Conservation (phyloP, 495 filamentous ascomycete genomes). For the Hyphodiscus hymeniophilus region DNA sequence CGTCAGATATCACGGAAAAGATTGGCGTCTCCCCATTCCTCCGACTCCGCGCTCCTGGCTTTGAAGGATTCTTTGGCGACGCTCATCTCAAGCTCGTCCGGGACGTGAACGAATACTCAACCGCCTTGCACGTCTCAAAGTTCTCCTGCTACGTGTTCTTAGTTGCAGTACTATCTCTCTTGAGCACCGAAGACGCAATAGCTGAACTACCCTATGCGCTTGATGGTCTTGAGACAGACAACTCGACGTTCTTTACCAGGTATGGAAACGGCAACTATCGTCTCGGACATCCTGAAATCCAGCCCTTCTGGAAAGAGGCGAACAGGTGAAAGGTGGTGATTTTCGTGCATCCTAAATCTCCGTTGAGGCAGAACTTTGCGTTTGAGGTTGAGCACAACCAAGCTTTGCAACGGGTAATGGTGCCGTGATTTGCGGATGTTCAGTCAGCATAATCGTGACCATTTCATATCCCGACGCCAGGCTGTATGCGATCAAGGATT, state of each 20-base stretch:
- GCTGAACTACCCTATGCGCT: slow-evolving; percentile 37
- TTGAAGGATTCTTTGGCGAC: slow-evolving; percentile 11
- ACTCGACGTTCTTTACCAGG: slow-evolving; percentile 41
- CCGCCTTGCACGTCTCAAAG: slow-evolving; percentile 29
- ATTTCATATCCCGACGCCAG: too few species aligned
- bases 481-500: too few species aligned
- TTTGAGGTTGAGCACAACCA: too few species aligned
- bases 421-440: too few species aligned
- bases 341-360: slow-evolving; percentile 47
- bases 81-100: slow-evolving; percentile 27
- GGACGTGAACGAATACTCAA: slow-evolving; percentile 32
- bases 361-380: neutral
- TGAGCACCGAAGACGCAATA: slow-evolving; percentile 35
- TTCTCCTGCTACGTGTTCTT: slow-evolving; percentile 39
- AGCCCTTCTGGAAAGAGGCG: slow-evolving; percentile 32
- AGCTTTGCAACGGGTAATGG: too few species aligned
- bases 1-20: too few species aligned
- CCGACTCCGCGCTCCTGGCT: slow-evolving; percentile 40
- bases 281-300: slow-evolving; percentile 36
- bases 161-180: slow-evolving; percentile 38
- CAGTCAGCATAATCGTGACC: too few species aligned
- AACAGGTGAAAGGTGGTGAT: slow-evolving; percentile 28
- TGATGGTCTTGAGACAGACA: slow-evolving; percentile 34
- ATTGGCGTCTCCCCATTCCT: too few species aligned
- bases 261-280: slow-evolving; percentile 39